A percentile compares a stretch with the other conserved stretches of the same genome.
phyloP scores from a whole-genome alignment of 2,329 filamentous ascomycete species.

The Myriangium duriaei region DNA sequence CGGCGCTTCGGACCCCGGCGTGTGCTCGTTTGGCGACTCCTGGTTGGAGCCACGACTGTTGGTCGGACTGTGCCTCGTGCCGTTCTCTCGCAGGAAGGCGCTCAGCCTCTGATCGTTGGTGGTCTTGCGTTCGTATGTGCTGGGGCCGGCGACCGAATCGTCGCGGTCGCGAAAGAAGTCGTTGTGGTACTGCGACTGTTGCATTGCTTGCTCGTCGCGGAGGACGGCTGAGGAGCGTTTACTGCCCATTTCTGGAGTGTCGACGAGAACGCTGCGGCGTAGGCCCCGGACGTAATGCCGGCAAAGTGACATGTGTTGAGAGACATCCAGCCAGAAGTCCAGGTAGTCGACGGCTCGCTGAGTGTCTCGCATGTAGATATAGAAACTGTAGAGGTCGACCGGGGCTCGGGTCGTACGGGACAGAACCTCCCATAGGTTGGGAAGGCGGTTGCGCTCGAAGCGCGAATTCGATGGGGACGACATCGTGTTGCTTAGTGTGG shows the following conservation, averaged over 20 bases:
- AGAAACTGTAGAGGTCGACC: conserved; percentile 96
- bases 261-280: conserved; percentile 80
- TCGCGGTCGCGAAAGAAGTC: conserved; percentile 28
- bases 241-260: conserved; percentile 76
- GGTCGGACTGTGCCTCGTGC: conserved; percentile 34
- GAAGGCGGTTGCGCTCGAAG: conserved; percentile 61
- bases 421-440: conserved; percentile 89
- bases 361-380: conserved; percentile 99
- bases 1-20: conserved; percentile 31
- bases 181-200: conserved; percentile 43
- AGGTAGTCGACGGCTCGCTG: conserved; percentile 96
- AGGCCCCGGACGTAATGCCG: conserved; percentile 95
- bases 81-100: conserved; percentile 59
- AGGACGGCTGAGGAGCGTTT: conserved; percentile 75
- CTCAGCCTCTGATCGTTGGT: conserved; percentile 84
- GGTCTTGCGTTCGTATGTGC: conserved; percentile 43
- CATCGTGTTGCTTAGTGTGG: background rate
- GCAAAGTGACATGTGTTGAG: conserved; percentile 95
- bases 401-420: conserved; percentile 88
- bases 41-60: conserved; percentile 35
- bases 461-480: conserved; percentile 1
- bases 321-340: conserved; percentile 99
- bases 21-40: conserved; percentile 47
- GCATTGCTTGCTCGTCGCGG: conserved; percentile 43
- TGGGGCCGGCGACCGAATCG: conserved; percentile 24